Conservation (phyloP, 192 early-diverging fungal species). For the Gryganskiella cystojenkinii region DNA sequence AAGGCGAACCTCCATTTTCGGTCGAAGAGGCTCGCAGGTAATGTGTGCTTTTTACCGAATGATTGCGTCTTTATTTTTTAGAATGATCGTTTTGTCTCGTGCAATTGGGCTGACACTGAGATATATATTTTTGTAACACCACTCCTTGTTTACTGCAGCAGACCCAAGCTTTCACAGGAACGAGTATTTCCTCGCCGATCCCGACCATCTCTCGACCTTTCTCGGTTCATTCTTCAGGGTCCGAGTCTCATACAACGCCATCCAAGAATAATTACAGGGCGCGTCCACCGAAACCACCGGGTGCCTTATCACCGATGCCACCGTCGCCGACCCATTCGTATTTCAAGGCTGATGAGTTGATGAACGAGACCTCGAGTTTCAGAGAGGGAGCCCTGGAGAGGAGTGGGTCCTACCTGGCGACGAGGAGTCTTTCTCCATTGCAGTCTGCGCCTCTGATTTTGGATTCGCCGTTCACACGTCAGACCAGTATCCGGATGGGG, state of each 20-base stretch:
- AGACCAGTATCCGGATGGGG: constrained; percentile 46
- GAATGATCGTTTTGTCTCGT: too few relatives aligned
- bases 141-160: too few relatives aligned
- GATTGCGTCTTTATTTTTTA: too few relatives aligned
- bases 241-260: constrained; percentile 6
- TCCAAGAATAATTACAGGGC: constrained; percentile 33
- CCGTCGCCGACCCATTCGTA: constrained; percentile 6
- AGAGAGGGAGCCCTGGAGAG: background rate
- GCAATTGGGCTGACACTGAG: background rate
- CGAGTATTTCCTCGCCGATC: constrained; percentile 30
- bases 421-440: constrained; percentile 15
- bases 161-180: constrained; percentile 7
- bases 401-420: constrained; percentile 22
- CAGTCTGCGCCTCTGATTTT: constrained; percentile 14
- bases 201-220: constrained; percentile 14
- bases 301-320: constrained; percentile 24
- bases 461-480: constrained; percentile 34
- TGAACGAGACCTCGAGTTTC: background rate
- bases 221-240: constrained; percentile 13
- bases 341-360: constrained; percentile 4
- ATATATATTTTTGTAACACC: too few relatives aligned
- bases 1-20: constrained; percentile 16
- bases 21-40: constrained; percentile 19
- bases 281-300: constrained; percentile 27
- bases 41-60: background rate